Percentiles rank a stretch among this genome's conserved stretches.
These are phyloP conservation scores for Fusarium sororula DNA, from an alignment of 2,329 filamentous ascomycete species.

Conservation along the genomic window DNA sequence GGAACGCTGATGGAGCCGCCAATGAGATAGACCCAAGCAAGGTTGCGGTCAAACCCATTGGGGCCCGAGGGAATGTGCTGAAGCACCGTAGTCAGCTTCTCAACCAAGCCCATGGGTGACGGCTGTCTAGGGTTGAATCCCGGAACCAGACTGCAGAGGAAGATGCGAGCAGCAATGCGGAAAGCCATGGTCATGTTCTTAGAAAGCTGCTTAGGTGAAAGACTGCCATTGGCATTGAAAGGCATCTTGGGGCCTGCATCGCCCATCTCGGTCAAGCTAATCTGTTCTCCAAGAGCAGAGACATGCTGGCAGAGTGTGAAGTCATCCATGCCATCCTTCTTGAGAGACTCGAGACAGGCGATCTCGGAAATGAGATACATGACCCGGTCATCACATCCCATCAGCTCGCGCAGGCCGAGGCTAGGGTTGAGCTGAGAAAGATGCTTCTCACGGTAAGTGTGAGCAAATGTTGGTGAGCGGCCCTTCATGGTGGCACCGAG, in stretches of 20 bases:
- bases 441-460: conserved; percentile 96
- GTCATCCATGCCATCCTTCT: conserved; percentile 83
- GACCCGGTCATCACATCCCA: conserved; percentile 96
- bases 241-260: conserved; percentile 67
- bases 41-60: conserved; percentile 85
- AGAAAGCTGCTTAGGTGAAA: conserved; percentile 84
- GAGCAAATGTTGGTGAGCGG: conserved; percentile 84
- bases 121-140: conserved; percentile 81
- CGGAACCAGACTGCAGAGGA: conserved; percentile 94
- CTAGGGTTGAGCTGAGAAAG: conserved; percentile 70
- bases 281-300: conserved; percentile 84
- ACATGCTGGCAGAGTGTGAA: conserved; percentile 90
- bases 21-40: conserved; percentile 93
- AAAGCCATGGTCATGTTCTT: conserved; percentile 91
- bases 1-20: conserved; percentile 81
- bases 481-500: conserved; percentile 93
- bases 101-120: conserved; percentile 79
- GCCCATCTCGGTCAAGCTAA: conserved; percentile 79
- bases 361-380: conserved; percentile 99
- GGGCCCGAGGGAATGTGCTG: conserved; percentile 84
- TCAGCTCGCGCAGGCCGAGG: conserved; percentile 85
- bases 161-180: conserved; percentile 91
- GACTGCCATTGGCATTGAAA: conserved; percentile 75
- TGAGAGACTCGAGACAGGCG: conserved; percentile 91
- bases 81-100: conserved; percentile 79